phyloP scores from a whole-genome alignment of 345 rosid genomes.

The Eucalyptus dawsonii region DNA sequence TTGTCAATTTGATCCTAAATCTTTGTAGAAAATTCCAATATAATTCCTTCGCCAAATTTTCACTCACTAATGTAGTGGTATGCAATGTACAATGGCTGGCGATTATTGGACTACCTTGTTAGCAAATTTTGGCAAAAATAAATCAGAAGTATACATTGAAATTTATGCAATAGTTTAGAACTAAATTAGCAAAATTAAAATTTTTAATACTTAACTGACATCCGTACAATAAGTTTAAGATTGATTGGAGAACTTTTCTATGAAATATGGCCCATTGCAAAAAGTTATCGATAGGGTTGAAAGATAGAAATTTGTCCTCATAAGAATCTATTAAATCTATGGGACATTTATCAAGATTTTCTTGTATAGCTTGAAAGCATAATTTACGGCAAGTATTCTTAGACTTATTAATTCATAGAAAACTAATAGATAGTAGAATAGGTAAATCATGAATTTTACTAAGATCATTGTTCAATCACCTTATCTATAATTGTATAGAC shows the following conservation, averaged over 20 bases:
- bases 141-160: background rate
- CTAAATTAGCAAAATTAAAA: no score
- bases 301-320: background rate
- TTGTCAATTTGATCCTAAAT: no score
- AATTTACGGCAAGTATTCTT: background rate
- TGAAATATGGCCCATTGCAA: background rate
- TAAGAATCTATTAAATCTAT: background rate
- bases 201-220: background rate
- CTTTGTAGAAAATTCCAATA: background rate
- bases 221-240: background rate
- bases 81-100: background rate
- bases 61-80: background rate
- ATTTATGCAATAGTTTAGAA: no score
- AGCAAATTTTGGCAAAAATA: background rate
- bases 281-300: background rate
- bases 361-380: background rate
- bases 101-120: no score
- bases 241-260: background rate
- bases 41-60: no score
- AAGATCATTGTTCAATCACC: background rate
- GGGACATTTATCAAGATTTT: background rate
- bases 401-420: background rate
- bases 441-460: background rate
- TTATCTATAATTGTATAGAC: background rate
- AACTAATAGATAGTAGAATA: background rate